Base-by-base conservation (phyloP, 2,329 filamentous ascomycete species). In the Rugonectria rugulosa region DNA sequence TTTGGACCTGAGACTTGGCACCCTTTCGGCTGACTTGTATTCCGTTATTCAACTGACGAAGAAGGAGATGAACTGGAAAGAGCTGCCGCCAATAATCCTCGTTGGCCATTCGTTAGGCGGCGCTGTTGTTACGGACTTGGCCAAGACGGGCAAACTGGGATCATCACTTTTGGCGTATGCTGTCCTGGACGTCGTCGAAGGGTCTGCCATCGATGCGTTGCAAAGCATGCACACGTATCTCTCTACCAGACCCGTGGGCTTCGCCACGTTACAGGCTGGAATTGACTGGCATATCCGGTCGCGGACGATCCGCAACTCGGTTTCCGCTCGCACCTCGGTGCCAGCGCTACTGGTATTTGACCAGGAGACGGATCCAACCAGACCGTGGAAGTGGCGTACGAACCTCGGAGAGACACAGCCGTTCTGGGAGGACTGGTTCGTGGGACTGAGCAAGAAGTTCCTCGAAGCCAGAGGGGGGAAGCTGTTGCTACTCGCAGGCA, bases 341-440 rank as follows among this genome's bases (percentile, higher is more conserved):
- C 95, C 95, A 1, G 88, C 88, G 2, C 76, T 99, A 11, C 77
- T 98, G 49, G 79, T 76, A 3, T 75, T 81, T 47, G 71, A 81
- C 70, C 66, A 79, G 70, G 67, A 65, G 21, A 61, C 52, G 6
- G 71, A 75, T 32, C 56, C 64, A 3, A 64, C 64, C 4, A 77
- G 81, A 44, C 81, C 84, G 2, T 96, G 90, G 89, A 82, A 82
- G 53, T 99, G 95, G 95, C 82, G 88, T 62, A 98, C 95, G 3
- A 88, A 97, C 69, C 80, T 98, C 21, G 85, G 82, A 0, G 85
- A 86, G 31, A 98, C 95, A 8, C 89, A 96, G 68, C 87, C 90
- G 1, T 98, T 93, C 73, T 99, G 94, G 94, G 88, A 95, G 72
- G 89, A 87, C 62, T 99, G 94, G 94, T 98, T 97, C 69, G 81